Evolutionary conservation across 805 yeast species (phyloP).

Genomic region (Yamadazyma olivae): DNA sequence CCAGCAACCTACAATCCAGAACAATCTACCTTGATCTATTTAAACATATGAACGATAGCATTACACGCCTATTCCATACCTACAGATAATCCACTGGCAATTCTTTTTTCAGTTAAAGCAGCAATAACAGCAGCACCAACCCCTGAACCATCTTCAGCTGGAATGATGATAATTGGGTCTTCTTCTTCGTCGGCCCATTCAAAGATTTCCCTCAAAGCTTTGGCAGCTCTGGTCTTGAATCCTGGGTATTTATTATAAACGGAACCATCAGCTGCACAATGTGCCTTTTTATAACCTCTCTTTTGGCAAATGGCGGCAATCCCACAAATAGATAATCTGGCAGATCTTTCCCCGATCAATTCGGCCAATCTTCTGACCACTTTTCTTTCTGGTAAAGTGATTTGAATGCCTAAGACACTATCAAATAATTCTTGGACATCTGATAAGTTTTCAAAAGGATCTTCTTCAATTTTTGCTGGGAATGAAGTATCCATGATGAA

Average conservation of each 20-base stretch:
- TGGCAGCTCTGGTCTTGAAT: slow-evolving; percentile 85
- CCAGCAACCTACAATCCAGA: too few relatives aligned
- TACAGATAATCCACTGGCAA: slow-evolving; percentile 65
- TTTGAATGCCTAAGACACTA: slow-evolving; percentile 53
- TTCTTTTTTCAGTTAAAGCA: slow-evolving; percentile 83
- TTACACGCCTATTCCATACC: slow-evolving; percentile 31
- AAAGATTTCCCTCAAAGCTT: slow-evolving; percentile 83
- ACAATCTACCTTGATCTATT: too few relatives aligned
- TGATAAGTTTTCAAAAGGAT: slow-evolving; percentile 78
- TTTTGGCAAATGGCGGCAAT: slow-evolving; percentile 91
- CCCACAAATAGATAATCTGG: slow-evolving; percentile 91
- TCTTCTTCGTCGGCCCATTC: slow-evolving; percentile 61
- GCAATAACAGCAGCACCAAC: slow-evolving; percentile 99
- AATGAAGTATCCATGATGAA: slow-evolving; percentile 86
- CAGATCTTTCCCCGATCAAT: slow-evolving; percentile 87
- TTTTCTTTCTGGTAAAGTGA: slow-evolving; percentile 77
- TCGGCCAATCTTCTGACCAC: slow-evolving; percentile 80
- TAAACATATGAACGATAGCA: too few relatives aligned
- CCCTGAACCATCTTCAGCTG: slow-evolving; percentile 98
- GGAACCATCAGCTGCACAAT: slow-evolving; percentile 97
- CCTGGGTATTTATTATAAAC: slow-evolving; percentile 93
- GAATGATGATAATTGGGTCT: slow-evolving; percentile 81
- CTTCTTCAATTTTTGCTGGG: slow-evolving; percentile 85
- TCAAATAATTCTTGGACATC: slow-evolving; percentile 70
- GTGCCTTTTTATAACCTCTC: slow-evolving; percentile 72